A percentile compares a stretch with the other conserved stretches of the same genome.
Conservation (phyloP, 495 filamentous ascomycete species). For the Bacidia rubella region DNA sequence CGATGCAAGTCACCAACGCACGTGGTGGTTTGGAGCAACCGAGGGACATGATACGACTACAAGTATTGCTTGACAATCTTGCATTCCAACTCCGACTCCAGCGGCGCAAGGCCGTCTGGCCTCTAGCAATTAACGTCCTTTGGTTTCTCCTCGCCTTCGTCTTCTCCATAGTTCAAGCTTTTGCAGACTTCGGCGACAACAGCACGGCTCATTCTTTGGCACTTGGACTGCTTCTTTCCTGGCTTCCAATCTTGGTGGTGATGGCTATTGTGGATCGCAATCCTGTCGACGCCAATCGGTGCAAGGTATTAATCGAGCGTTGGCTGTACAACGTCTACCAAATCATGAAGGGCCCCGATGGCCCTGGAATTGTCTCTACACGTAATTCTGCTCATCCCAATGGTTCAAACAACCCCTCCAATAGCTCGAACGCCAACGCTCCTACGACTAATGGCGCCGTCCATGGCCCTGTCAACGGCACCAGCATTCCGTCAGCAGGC, state of each 20-base stretch:
- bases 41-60: neutral
- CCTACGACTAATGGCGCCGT: no score
- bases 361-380: no score
- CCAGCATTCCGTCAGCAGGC: no score
- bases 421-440: no score
- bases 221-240: constrained; percentile 32
- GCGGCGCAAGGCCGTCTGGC: neutral
- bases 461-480: no score
- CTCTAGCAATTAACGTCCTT: constrained; percentile 7
- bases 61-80: neutral
- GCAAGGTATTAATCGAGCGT: neutral
- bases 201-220: constrained; percentile 33
- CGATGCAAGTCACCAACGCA: no score
- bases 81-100: neutral
- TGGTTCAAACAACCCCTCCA: no score
- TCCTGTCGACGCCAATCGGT: constrained; percentile 20
- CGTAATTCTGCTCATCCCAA: no score
- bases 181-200: constrained; percentile 26
- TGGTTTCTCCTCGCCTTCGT: constrained; percentile 25
- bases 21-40: no score
- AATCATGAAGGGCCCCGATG: neutral
- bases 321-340: neutral
- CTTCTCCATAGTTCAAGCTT: constrained; percentile 33
- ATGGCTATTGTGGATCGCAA: constrained; percentile 37
- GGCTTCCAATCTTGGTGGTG: constrained; percentile 36